Conservation (phyloP, 139 green algal genomes). For the Asterochloris erici region DNA sequence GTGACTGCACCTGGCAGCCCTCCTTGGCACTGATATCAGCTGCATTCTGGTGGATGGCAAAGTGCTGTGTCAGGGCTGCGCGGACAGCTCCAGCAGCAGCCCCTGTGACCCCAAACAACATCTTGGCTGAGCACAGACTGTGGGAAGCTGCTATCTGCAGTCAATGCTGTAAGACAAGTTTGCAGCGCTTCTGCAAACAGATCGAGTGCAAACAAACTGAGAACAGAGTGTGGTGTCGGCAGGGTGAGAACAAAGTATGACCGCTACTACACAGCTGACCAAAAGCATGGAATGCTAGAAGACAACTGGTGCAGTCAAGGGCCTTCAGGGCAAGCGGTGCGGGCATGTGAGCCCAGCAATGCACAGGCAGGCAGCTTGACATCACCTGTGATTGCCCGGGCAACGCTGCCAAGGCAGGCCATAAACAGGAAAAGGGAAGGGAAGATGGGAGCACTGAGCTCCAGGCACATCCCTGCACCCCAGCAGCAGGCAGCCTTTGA, state of each 20-base stretch:
- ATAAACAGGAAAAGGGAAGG: conserved; percentile 48
- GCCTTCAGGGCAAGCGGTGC: background rate
- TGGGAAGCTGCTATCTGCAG: no score
- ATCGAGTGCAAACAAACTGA: no score
- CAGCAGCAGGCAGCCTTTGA: background rate
- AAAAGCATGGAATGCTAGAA: background rate
- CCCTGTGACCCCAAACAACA: conserved; percentile 29
- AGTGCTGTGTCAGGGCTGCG: conserved; percentile 85
- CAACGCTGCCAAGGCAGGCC: conserved; percentile 59
- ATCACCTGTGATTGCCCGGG: conserved; percentile 51
- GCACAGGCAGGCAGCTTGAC: background rate
- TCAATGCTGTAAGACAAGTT: no score
- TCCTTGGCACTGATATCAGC: conserved; percentile 86
- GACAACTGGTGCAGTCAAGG: background rate
- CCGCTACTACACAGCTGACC: no score
- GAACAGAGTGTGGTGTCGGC: no score
- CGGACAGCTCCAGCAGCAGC: conserved; percentile 73
- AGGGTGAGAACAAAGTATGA: no score
- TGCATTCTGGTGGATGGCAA: conserved; percentile 64
- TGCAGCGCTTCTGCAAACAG: no score
- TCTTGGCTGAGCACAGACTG: no score
- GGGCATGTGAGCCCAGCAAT: no score
- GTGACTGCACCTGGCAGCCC: conserved; percentile 53
- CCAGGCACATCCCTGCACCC: conserved; percentile 30
- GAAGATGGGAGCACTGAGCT: conserved; percentile 48